Conservation (phyloP, 352 stramenopile genomes). For the Globisporangium okanoganense region DNA sequence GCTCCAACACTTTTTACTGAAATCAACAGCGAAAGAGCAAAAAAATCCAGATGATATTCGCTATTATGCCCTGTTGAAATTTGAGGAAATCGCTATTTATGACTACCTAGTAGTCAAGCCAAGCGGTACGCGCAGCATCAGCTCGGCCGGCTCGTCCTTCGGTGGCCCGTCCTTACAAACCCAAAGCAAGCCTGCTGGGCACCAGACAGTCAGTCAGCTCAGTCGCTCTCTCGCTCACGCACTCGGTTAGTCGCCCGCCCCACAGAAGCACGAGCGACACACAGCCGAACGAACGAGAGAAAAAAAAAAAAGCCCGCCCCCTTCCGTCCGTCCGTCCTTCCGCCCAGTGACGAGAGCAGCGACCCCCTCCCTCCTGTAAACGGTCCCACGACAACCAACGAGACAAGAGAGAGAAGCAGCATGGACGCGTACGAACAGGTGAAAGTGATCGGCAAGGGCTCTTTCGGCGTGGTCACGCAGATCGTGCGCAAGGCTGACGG, state of each 20-base stretch:
- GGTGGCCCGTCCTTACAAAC: slow-evolving; percentile 1
- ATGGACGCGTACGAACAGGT: slow-evolving; percentile 90
- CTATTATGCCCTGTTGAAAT: too few relatives aligned
- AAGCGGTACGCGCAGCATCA: too few relatives aligned
- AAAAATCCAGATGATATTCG: too few relatives aligned
- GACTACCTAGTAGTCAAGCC: slow-evolving; percentile 1
- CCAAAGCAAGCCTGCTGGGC: not conserved
- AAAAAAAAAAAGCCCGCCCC: not conserved
- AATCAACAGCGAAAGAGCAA: not conserved
- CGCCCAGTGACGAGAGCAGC: not conserved
- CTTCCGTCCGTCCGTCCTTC: not conserved
- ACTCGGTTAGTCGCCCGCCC: not conserved
- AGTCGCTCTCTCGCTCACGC: not conserved
- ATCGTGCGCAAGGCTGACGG: slow-evolving; percentile 87
- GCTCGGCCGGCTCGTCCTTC: not conserved
- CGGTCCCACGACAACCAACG: not conserved
- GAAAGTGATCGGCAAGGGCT: slow-evolving; percentile 89
- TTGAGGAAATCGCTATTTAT: not conserved
- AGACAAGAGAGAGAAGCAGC: not conserved
- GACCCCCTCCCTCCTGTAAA: not conserved
- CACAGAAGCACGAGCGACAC: not conserved
- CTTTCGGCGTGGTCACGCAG: slow-evolving; percentile 90
- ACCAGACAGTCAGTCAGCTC: slow-evolving; percentile 1
- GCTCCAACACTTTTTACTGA: not conserved
- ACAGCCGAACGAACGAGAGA: not conserved